Evolutionary conservation across 1,284 basidiomycete genomes (phyloP).

Genomic region (Heterobasidion irregulare): DNA sequence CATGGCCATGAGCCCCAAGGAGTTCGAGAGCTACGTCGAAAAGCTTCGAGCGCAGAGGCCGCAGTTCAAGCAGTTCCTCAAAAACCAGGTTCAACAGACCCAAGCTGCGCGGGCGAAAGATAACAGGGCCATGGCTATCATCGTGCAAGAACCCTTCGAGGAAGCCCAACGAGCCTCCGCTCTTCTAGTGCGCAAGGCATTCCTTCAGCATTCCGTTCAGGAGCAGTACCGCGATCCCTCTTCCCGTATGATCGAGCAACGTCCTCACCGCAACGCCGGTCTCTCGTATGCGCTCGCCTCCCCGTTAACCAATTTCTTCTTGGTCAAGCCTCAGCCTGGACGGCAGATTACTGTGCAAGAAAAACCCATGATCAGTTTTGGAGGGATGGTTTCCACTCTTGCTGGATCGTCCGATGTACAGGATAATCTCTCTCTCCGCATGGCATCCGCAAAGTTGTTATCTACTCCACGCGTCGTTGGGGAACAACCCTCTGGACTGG

Average conservation of each 20-base stretch:
- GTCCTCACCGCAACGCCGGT: slow-evolving; percentile 57
- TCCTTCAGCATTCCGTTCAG: slow-evolving; percentile 20
- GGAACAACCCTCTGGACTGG: slow-evolving; percentile 12
- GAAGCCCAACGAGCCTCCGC: slow-evolving; percentile 17
- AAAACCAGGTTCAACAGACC: slow-evolving; percentile 12
- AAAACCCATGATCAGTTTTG: slow-evolving; percentile 15
- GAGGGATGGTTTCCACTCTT: slow-evolving; percentile 19
- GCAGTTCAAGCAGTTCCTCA: slow-evolving; percentile 40
- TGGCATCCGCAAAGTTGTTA: slow-evolving; percentile 17
- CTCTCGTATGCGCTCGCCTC: slow-evolving; percentile 50
- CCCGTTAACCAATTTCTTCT: slow-evolving; percentile 42
- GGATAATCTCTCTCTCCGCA: slow-evolving; percentile 15
- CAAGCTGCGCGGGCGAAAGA: background rate
- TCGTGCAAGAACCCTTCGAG: slow-evolving; percentile 13
- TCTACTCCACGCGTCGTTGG: slow-evolving; percentile 24
- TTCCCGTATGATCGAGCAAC: slow-evolving; percentile 44
- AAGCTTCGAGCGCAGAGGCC: slow-evolving; percentile 48
- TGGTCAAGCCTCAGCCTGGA: slow-evolving; percentile 46
- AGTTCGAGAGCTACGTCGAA: slow-evolving; percentile 52
- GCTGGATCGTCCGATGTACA: background rate
- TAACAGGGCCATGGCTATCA: background rate
- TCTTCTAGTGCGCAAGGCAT: slow-evolving; percentile 16
- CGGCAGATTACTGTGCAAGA: slow-evolving; percentile 30
- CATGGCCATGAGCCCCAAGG: slow-evolving; percentile 26
- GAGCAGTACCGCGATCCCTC: slow-evolving; percentile 15